Evolutionary conservation across 2,329 filamentous ascomycete genomes (phyloP), one percentile per base, ranked within the genome.

Genomic region (Aspergillus sp.): DNA sequence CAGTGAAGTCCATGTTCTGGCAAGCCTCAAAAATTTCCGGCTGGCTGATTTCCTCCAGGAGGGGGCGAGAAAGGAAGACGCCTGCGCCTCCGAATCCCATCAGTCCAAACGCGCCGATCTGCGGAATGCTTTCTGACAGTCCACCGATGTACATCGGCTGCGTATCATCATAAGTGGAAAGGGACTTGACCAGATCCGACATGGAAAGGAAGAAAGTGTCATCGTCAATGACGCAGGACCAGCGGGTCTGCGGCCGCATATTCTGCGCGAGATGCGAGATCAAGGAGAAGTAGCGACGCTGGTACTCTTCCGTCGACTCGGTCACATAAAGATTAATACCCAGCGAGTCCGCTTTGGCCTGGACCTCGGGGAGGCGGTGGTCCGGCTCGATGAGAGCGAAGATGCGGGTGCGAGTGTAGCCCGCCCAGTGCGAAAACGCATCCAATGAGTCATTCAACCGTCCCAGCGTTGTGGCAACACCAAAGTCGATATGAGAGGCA

Each of bases 161-260:
- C 2, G 71, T 74, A 60, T 79, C 72, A 60, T 85, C 77, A 56
- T 81, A 75, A 35, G 68, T 63, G 32, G 60, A 61, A 2, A 85
- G 73, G 5, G 76, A 72, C n/a, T 75, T 65, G 19, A 76, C 71
- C 14, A 86, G 69, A 0, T 73, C 73, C 47, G 77, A 65, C 42
- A 85, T 75, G 2, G 79, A 81, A 2, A 79, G 76, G 64, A 85
- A 85, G 65, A 86, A 85, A 1, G 83, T 86, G 59, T 86, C 83
- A 60, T 86, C 83, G 61, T 86, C 82, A 35, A 85, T 76, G 45
- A 85, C 72, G 43, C 76, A 78, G 13, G 78, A 75, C 82, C 83
- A 86, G 30, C 73, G 69, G 0, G 81, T 82, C 13, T 72, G 60
- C 0, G 74, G 65, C 9, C 69, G 74, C 30, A 72, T 65, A 46